phyloP scores from a whole-genome alignment of 73 alveolate species.

The Paramecium sexaurelia region DNA sequence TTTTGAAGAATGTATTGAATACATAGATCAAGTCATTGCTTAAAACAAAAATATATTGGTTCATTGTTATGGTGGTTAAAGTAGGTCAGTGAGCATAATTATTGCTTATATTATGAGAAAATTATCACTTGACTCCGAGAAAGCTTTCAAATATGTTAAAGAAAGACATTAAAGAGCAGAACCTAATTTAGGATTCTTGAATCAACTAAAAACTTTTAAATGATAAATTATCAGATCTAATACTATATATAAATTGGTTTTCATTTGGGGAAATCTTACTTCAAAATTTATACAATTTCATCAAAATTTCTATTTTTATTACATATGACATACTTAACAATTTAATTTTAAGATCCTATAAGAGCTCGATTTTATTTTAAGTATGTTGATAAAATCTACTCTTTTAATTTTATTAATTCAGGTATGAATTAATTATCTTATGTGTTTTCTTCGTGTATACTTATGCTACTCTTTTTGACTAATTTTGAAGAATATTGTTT shows the following conservation, averaged over 20 bases:
- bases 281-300: neutral
- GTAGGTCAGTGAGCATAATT: conserved; percentile 70
- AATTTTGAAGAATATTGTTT: neutral
- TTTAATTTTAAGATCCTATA: neutral
- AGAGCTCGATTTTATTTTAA: conserved; percentile 1
- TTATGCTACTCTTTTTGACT: neutral
- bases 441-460: neutral
- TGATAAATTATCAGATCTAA: neutral
- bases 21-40: conserved; percentile 1
- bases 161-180: conserved; percentile 42
- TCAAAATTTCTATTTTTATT: conserved; percentile 8
- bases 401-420: neutral
- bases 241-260: neutral
- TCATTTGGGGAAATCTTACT: neutral
- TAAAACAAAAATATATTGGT: conserved; percentile 61
- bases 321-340: neutral
- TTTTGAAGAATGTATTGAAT: conserved; percentile 63
- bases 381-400: conserved; percentile 20
- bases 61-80: conserved; percentile 78
- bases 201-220: conserved; percentile 33
- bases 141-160: conserved; percentile 57
- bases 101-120: conserved; percentile 70
- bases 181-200: conserved; percentile 69
- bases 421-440: neutral
- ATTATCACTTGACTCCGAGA: conserved; percentile 13